These are phyloP conservation scores for Plantago lanceolata DNA, from an alignment of 305 asterid species.

Conservation along the genomic window DNA sequence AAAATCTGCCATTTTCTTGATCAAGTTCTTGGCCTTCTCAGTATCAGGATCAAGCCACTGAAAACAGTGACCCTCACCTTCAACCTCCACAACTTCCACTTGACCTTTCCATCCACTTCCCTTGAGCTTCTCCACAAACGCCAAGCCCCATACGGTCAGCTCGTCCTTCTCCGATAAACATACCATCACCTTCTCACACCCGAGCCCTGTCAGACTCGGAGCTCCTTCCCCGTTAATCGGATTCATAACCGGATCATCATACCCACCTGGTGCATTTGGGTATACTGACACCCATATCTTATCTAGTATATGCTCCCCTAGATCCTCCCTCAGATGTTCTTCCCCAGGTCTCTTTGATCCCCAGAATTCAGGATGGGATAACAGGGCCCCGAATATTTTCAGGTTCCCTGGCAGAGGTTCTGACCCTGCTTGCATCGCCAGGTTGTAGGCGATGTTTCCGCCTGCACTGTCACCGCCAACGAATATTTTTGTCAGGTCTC, in stretches of 20 bases:
- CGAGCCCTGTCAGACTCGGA: constrained; percentile 30
- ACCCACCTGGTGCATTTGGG: constrained; percentile 26
- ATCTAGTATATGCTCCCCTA: constrained; percentile 11
- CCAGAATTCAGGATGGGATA: constrained; percentile 43
- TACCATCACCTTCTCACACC: constrained; percentile 27
- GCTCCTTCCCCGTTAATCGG: constrained; percentile 28
- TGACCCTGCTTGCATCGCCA: constrained; percentile 33
- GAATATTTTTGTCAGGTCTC: constrained; percentile 23
- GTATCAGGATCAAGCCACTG: constrained; percentile 17
- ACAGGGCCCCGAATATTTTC: constrained; percentile 38
- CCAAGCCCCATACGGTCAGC: constrained; percentile 20
- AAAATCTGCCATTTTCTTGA: constrained; percentile 25
- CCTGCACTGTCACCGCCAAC: constrained; percentile 41
- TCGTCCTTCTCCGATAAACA: constrained; percentile 30
- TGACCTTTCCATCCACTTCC: constrained; percentile 40
- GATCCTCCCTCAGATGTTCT: constrained; percentile 16
- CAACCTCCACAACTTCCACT: constrained; percentile 31
- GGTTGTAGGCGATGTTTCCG: constrained; percentile 44
- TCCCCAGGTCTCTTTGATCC: constrained; percentile 29
- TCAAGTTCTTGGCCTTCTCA: constrained; percentile 22
- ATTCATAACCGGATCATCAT: constrained; percentile 33
- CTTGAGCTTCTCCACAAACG: constrained; percentile 32
- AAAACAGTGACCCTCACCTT: constrained; percentile 35
- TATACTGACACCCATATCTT: constrained; percentile 25
- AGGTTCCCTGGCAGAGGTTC: constrained; percentile 32